Conservation (phyloP, 2,329 filamentous ascomycete species). For the Fusarium temperatum region DNA sequence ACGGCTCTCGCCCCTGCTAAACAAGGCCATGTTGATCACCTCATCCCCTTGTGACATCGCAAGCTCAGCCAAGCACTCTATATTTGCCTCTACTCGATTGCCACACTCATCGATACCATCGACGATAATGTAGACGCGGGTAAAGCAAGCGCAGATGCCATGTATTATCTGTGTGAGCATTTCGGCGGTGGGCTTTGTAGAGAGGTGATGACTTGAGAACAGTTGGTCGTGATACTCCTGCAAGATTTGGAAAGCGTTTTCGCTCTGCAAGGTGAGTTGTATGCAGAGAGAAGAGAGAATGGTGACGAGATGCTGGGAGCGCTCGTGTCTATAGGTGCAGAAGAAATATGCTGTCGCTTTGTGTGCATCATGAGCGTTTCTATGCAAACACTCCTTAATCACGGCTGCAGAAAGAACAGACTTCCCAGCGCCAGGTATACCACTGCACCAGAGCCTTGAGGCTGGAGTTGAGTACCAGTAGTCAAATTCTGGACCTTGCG, state of each 20-base stretch:
- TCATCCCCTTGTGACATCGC: neutral
- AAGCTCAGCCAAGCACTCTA: neutral
- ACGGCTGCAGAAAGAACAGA: neutral
- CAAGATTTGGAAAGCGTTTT: neutral
- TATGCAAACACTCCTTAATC: neutral
- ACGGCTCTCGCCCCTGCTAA: conserved; percentile 14
- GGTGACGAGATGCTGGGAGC: neutral
- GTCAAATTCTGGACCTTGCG: neutral
- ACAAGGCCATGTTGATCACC: neutral
- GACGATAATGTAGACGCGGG: neutral
- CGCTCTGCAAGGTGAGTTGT: neutral
- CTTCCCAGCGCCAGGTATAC: neutral
- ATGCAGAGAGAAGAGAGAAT: neutral
- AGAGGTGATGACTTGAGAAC: neutral
- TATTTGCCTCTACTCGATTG: neutral
- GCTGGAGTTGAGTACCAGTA: neutral
- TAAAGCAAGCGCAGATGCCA: neutral
- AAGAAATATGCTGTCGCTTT: neutral
- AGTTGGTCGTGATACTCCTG: neutral
- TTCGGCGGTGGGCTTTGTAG: neutral
- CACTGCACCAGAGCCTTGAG: neutral
- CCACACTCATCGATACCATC: neutral
- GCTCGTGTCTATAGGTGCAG: neutral
- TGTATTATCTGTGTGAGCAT: neutral
- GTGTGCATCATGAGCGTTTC: neutral